Evolutionary conservation across 2,329 filamentous ascomycete genomes (phyloP), one percentile per base, ranked within the genome.

Genomic region (Penicillium sp.): DNA sequence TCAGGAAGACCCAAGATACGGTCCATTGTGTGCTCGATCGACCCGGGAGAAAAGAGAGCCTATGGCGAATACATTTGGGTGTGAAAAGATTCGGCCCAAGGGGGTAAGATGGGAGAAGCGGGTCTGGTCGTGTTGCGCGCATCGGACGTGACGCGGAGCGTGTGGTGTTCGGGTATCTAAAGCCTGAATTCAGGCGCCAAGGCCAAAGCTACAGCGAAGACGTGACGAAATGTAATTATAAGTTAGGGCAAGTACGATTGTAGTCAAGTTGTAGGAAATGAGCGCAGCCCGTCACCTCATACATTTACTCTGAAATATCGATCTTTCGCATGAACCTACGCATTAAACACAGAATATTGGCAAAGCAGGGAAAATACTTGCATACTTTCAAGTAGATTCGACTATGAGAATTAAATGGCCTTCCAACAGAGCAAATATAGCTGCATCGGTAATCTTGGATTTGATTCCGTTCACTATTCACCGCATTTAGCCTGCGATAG

Each of bases 1-100:
- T 74, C 70, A 59, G 73, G 70, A 48, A 75, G 72, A 69, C 69
- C 72, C 70, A 67, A 68, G 59, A 60, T 52, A 64, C 60, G 57
- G 64, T 70, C 67, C 75, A 77, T 77, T 70, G 68, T 75, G 67
- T 57, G 55, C 63, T 65, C 56, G 62, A 61, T 63, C 48, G 37
- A 58, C 58, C 67, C 61, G 65, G 25, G 40, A 59, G 42, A 33
- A 43, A 60, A 67, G 61, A 54, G 61, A 69, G 66, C 62, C 65
- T 70, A 43, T 40, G 57, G 58, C 33, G 52, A 52, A 62, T 56
- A 57, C 61, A 65, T 68, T 51, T 51, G 51, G 55, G 58, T 56
- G 60, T 56, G 54, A 62, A 63, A 60, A 60, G 57, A 63, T 61
- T 61, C 53, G 60, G 57, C 65, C 65, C 54, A 68, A 69, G 63